Conservation (phyloP, 345 rosid genomes). For the Odontarrhena argentea region DNA sequence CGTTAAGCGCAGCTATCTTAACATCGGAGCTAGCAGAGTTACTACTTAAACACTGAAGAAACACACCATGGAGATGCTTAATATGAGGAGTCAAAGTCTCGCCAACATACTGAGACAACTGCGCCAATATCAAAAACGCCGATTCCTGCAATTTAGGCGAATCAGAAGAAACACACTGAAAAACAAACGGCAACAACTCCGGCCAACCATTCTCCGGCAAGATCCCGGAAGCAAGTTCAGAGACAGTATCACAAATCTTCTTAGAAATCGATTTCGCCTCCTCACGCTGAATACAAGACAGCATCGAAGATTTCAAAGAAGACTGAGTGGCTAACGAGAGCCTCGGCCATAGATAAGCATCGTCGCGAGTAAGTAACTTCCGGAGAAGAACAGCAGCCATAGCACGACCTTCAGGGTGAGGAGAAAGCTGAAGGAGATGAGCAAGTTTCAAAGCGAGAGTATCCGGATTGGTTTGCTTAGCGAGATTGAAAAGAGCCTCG, state of each 20-base stretch:
- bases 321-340: conserved; percentile 77
- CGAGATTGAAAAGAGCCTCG: conserved; percentile 81
- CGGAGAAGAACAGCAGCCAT: conserved; percentile 97
- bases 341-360: conserved; percentile 85
- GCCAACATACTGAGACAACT: conserved; percentile 87
- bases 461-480: conserved; percentile 86
- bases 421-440: conserved; percentile 76
- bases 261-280: conserved; percentile 73
- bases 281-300: conserved; percentile 78
- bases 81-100: conserved; percentile 75
- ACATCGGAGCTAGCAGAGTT: conserved; percentile 64
- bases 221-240: conserved; percentile 92
- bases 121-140: conserved; percentile 87
- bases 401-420: conserved; percentile 79
- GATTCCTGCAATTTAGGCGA: conserved; percentile 86
- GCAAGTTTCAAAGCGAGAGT: conserved; percentile 81
- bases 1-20: conserved; percentile 90
- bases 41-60: conserved; percentile 69
- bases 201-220: conserved; percentile 93
- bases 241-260: conserved; percentile 91
- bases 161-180: conserved; percentile 86
- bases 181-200: conserved; percentile 90
- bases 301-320: conserved; percentile 69
- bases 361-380: conserved; percentile 87
- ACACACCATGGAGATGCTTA: conserved; percentile 83